Conservation (phyloP, 176 grass and related monocot species). For the Rhynchospora pubera region DNA sequence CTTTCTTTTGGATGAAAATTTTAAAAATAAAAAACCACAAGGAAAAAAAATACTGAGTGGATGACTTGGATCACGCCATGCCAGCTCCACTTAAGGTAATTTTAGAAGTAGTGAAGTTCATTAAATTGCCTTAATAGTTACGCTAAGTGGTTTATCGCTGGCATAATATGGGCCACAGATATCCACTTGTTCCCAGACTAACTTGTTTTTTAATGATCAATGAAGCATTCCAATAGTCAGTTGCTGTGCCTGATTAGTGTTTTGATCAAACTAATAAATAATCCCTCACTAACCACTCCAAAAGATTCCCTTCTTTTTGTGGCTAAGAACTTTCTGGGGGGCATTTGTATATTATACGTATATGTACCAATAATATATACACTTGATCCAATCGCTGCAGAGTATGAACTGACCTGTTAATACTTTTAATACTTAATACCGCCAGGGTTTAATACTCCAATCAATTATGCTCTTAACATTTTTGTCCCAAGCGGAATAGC, state of each 20-base stretch:
- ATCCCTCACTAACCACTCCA: not conserved
- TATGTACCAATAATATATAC: not conserved
- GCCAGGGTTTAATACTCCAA: not conserved
- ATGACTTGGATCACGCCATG: not conserved
- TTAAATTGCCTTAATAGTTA: not conserved
- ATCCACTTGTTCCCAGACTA: not conserved
- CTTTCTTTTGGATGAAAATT: too few species aligned
- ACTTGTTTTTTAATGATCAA: slow-evolving; percentile 1
- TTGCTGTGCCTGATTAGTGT: not conserved
- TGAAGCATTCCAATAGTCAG: not conserved
- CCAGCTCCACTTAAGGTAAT: not conserved
- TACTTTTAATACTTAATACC: not conserved
- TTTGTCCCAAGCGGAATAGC: not conserved
- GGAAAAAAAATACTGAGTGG: not conserved
- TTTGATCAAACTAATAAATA: not conserved
- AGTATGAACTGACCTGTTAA: not conserved
- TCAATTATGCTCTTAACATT: not conserved
- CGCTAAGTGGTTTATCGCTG: not conserved
- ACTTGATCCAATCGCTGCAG: not conserved
- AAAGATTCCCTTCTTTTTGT: slow-evolving; percentile 13
- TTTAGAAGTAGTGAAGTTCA: not conserved
- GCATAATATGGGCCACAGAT: not conserved
- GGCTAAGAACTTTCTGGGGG: not conserved
- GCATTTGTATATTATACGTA: not conserved
- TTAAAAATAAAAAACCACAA: too few species aligned